Evolutionary conservation across 2,329 filamentous ascomycete genomes (phyloP), one percentile per base, ranked within the genome.

Genomic region (Penicillium sp.): DNA sequence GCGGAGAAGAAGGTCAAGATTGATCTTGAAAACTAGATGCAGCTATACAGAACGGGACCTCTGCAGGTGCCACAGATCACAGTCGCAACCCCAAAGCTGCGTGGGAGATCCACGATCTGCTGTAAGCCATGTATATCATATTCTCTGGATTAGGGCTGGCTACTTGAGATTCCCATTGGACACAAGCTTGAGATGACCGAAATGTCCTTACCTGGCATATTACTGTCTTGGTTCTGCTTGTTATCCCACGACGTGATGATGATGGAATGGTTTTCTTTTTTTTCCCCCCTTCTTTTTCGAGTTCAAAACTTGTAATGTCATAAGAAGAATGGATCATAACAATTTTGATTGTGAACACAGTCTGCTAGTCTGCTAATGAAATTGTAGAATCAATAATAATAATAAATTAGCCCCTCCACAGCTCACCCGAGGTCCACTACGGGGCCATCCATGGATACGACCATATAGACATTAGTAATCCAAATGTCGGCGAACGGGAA

Each of bases 1-100:
- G 77, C 78, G 12, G 86, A 88, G 76, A 88, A 85, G 78, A 81
- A 84, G 65, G 82, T 87, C 50, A 82, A 84, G 64, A 85, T 87
- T 62, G 76, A 75, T 21, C 69, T 86, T 31, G 84, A 87, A 56
- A 83, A 85, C 69, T 86, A 75, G 58, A 56, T 52, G 31, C n/a
- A 23, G 12, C 17, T 23, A 12, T 25, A 9, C 19, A 50, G 13
- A 45, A 13, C 25, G 27, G 27, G 23, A 19, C 29, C 31, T 25
- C 37, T 21, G 10, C 12, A 40, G 46, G 47, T 31, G 12, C 31
- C 21, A 35, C 46, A 46, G 17, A 45, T 38, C 10, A 25, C 54
- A 51, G 41, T 25, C 13, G n/a, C n/a, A 56, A 52, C 10, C 25
- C 40, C 4, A n/a, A 6, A 38, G 31, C 13, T 35, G 12, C 52